These are phyloP conservation scores for Clavulina sp. DNA, from an alignment of 768 basidiomycete genomes.

Conservation along the genomic window DNA sequence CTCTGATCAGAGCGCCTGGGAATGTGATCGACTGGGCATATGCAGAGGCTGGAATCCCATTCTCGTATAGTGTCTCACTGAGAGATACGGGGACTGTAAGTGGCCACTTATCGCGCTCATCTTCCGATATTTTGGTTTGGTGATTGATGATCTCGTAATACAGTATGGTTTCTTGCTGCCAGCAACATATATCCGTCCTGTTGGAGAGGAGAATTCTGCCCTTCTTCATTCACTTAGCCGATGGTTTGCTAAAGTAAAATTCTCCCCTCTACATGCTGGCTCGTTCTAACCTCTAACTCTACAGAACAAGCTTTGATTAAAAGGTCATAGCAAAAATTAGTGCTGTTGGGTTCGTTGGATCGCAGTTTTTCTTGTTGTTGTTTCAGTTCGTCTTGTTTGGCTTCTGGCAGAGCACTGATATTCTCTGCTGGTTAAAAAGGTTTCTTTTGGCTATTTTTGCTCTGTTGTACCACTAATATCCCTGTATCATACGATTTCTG, in stretches of 20 bases:
- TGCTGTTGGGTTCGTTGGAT: no score
- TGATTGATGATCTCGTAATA: background rate
- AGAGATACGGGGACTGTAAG: conserved; percentile 55
- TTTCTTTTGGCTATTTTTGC: no score
- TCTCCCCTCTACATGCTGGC: background rate
- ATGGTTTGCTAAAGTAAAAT: conserved; percentile 32
- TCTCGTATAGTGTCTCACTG: conserved; percentile 44
- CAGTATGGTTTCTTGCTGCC: conserved; percentile 70
- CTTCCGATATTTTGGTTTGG: background rate
- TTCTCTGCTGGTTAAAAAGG: no score
- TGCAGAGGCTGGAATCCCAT: conserved; percentile 36
- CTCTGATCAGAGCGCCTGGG: conserved; percentile 29
- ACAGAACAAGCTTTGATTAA: no score
- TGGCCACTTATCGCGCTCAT: conserved; percentile 7
- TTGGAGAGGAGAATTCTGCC: conserved; percentile 55
- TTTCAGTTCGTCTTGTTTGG: no score
- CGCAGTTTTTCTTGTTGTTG: no score
- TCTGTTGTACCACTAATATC: no score
- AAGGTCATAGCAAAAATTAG: no score
- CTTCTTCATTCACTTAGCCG: conserved; percentile 49
- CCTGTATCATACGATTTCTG: no score
- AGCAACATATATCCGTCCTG: conserved; percentile 50
- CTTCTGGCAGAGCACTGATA: no score
- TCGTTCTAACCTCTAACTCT: no score
- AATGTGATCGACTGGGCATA: conserved; percentile 56